These are phyloP conservation scores for Globisporangium irregulare DNA, from an alignment of 352 stramenopile genomes.

Conservation along the genomic window DNA sequence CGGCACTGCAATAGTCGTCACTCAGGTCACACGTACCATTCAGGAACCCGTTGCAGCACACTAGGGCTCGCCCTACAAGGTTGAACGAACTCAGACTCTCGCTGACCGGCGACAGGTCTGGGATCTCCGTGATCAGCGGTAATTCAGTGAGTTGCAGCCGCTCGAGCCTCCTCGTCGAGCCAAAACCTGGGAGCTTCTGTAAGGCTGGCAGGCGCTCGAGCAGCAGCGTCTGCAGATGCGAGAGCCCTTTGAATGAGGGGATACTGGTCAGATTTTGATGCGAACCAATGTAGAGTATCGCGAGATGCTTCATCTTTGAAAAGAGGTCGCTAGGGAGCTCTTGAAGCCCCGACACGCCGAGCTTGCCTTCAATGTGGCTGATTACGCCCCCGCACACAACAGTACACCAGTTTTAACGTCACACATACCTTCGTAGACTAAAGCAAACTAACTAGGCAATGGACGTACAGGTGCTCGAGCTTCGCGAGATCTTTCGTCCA, in stretches of 20 bases:
- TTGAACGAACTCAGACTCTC: slow-evolving; percentile 19
- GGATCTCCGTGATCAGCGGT: slow-evolving; percentile 13
- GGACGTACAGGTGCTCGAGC: slow-evolving; percentile 34
- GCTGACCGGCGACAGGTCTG: slow-evolving; percentile 19
- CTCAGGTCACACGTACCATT: slow-evolving; percentile 22
- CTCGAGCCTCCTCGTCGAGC: slow-evolving; percentile 3
- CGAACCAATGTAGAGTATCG: slow-evolving; percentile 16
- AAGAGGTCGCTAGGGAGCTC: slow-evolving; percentile 22
- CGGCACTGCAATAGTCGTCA: slow-evolving; percentile 19
- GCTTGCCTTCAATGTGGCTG: slow-evolving; percentile 16
- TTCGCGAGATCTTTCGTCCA: slow-evolving; percentile 32
- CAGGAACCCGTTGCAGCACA: slow-evolving; percentile 39
- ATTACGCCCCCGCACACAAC: not conserved
- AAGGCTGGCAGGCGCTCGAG: slow-evolving; percentile 24
- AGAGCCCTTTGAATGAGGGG: slow-evolving; percentile 18
- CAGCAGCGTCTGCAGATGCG: slow-evolving; percentile 18
- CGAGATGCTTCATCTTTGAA: slow-evolving; percentile 20
- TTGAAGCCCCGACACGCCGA: slow-evolving; percentile 11
- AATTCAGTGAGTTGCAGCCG: slow-evolving; percentile 18
- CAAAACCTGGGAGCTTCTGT: slow-evolving; percentile 19
- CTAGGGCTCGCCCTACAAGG: slow-evolving; percentile 1
- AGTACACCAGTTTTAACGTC: not conserved
- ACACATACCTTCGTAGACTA: not conserved
- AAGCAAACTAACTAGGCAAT: not conserved
- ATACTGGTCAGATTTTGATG: slow-evolving; percentile 14